Evolutionary conservation across 176 grass and related monocot species (phyloP).

Genomic region (Carex kokanica): DNA sequence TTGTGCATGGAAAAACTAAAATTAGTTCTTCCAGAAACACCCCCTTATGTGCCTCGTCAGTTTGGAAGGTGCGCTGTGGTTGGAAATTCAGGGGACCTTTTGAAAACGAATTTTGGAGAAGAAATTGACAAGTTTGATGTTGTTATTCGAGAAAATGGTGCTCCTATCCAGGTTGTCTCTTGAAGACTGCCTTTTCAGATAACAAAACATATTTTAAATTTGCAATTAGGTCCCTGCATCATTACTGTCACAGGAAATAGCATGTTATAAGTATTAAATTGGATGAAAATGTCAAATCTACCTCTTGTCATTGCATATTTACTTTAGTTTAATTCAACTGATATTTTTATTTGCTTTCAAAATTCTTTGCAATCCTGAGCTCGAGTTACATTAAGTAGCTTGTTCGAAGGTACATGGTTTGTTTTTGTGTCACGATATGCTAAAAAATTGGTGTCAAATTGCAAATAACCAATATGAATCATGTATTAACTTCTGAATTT

Average conservation of each 20-base stretch:
- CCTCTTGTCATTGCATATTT: neutral
- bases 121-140: conserved; percentile 93
- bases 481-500: neutral
- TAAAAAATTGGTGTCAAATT: neutral
- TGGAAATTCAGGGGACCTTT: conserved; percentile 94
- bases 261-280: neutral
- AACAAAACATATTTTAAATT: neutral
- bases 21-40: conserved; percentile 67
- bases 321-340: neutral
- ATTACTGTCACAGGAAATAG: neutral
- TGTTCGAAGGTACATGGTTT: neutral
- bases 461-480: neutral
- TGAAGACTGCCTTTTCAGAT: neutral
- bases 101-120: conserved; percentile 92
- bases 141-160: conserved; percentile 91
- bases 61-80: conserved; percentile 84
- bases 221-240: neutral
- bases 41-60: conserved; percentile 73
- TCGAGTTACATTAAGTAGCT: neutral
- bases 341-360: neutral
- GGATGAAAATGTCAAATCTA: neutral
- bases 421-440: neutral
- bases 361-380: neutral
- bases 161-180: conserved; percentile 63
- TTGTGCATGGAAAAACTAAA: conserved; percentile 89